Evolutionary conservation across 164 flowering plant genomes (phyloP).

Genomic region (Umbellularia californica): DNA sequence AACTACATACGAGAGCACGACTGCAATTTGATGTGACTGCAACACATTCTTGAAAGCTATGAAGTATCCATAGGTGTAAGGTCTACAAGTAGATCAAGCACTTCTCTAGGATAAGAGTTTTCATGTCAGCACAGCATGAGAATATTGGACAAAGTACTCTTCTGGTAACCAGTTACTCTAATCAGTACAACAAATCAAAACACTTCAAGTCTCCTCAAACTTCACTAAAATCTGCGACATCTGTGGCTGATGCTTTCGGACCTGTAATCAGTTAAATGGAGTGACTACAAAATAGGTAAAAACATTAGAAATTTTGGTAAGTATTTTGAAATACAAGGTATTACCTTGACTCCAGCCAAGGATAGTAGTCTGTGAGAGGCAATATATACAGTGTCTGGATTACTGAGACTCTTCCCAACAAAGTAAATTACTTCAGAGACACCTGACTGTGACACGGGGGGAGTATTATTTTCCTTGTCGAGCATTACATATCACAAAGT

Average conservation of each 20-base stretch:
- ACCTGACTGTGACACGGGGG: conserved; percentile 59
- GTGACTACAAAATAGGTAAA: not conserved
- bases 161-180: not conserved
- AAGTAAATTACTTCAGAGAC: conserved; percentile 85
- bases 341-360: conserved; percentile 85
- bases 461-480: not conserved
- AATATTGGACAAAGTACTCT: not conserved
- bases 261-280: conserved; percentile 33
- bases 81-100: not conserved
- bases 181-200: conserved; percentile 4
- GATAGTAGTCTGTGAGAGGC: conserved; percentile 80
- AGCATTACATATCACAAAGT: not conserved
- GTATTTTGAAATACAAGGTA: not conserved
- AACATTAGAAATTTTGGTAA: not conserved
- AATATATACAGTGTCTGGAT: conserved; percentile 53
- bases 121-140: not conserved
- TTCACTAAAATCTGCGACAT: conserved; percentile 58
- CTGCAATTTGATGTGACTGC: too few relatives aligned
- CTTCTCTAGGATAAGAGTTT: not conserved
- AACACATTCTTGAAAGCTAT: not conserved
- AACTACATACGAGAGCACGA: not conserved
- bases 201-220: conserved; percentile 44
- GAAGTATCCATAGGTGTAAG: not conserved
- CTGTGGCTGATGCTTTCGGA: conserved; percentile 72
- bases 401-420: conserved; percentile 66